A percentile compares a stretch with the other conserved stretches of the same genome.
Conservation (phyloP, 2,329 filamentous ascomycete genomes). For the Scytalidium sp. region DNA sequence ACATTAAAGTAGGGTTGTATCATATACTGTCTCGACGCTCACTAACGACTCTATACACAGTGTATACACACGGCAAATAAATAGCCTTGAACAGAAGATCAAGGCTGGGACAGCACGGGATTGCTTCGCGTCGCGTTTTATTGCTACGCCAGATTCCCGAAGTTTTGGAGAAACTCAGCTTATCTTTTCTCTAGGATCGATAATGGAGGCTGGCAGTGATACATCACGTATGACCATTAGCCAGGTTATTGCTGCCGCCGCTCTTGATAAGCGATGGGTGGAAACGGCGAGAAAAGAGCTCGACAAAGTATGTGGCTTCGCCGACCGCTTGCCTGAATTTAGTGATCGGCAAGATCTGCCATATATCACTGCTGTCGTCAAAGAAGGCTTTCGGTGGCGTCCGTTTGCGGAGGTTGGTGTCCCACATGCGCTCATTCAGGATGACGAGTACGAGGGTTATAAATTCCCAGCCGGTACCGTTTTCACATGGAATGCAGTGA, state of each 20-base stretch:
- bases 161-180: slow-evolving; percentile 19
- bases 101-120: slow-evolving; percentile 20
- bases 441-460: slow-evolving; percentile 33
- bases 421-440: background rate
- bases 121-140: slow-evolving; percentile 29
- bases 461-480: slow-evolving; percentile 38
- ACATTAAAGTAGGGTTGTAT: slow-evolving; percentile 8
- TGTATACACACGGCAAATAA: slow-evolving; percentile 23
- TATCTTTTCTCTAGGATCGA: slow-evolving; percentile 27
- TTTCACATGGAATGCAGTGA: slow-evolving; percentile 35
- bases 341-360: slow-evolving; percentile 27
- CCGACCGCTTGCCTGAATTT: slow-evolving; percentile 3
- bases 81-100: slow-evolving; percentile 18
- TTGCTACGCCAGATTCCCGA: slow-evolving; percentile 20
- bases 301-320: slow-evolving; percentile 36
- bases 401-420: background rate
- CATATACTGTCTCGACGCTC: too few species aligned
- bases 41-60: slow-evolving; percentile 2
- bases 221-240: slow-evolving; percentile 34
- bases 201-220: slow-evolving; percentile 41
- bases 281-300: slow-evolving; percentile 37
- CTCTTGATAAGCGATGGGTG: slow-evolving; percentile 14
- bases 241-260: slow-evolving; percentile 27
- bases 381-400: slow-evolving; percentile 30
- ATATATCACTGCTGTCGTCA: slow-evolving; percentile 26